These are phyloP conservation scores for Dendrostoma leiphaemia DNA, from an alignment of 2,329 filamentous ascomycete genomes.

Conservation along the genomic window DNA sequence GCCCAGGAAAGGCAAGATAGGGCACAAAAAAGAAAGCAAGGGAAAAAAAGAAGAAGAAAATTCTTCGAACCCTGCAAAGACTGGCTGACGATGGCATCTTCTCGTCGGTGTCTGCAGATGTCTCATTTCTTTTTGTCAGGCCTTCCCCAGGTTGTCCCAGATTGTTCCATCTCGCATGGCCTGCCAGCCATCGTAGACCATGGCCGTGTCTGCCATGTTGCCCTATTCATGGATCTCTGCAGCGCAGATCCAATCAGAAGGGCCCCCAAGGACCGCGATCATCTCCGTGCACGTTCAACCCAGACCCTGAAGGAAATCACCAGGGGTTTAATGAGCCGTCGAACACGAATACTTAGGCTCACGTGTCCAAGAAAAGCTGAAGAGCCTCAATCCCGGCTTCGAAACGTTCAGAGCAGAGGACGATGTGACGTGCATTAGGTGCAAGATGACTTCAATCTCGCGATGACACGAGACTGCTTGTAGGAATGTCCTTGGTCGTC, in stretches of 20 bases:
- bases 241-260: neutral
- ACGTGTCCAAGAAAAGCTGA: neutral
- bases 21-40: neutral
- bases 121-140: neutral
- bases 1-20: no score
- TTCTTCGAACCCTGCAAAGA: no score
- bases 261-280: neutral
- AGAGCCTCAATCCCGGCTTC: neutral
- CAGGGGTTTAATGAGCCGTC: slow-evolving; percentile 1
- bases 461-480: neutral
- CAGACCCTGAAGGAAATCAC: slow-evolving; percentile 5
- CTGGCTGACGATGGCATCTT: no score
- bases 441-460: slow-evolving; percentile 1
- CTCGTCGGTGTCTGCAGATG: no score
- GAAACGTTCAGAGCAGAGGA: neutral
- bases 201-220: neutral
- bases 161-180: no score
- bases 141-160: neutral
- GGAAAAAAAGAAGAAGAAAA: neutral
- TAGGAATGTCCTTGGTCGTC: neutral
- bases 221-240: neutral
- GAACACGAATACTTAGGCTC: no score
- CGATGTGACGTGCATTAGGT: neutral
- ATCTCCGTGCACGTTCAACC: slow-evolving; percentile 15
- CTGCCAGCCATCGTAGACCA: no score